A percentile compares a stretch with the other conserved stretches of the same genome.
These are phyloP conservation scores for Nepenthes alata DNA, from an alignment of 179 eudicot genomes.

Conservation along the genomic window DNA sequence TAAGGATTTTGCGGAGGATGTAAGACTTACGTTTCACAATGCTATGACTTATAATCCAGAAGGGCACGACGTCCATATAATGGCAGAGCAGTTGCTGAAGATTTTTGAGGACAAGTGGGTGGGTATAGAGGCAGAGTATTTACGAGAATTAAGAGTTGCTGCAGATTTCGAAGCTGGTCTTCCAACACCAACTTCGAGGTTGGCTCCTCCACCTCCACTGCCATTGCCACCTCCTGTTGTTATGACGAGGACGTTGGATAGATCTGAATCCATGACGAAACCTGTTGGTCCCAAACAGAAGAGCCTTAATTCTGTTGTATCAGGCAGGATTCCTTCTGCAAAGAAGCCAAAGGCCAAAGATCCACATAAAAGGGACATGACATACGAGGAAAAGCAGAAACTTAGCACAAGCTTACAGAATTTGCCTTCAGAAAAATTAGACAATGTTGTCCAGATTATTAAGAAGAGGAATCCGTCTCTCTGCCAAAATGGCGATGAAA, in stretches of 20 bases:
- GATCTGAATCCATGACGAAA: slow-evolving; percentile 30
- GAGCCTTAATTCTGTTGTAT: slow-evolving; percentile 9
- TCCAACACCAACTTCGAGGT: slow-evolving; percentile 26
- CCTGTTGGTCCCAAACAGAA: slow-evolving; percentile 20
- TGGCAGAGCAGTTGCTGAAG: slow-evolving; percentile 28
- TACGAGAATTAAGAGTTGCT: slow-evolving; percentile 13
- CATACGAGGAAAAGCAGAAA: slow-evolving; percentile 35
- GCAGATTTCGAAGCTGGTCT: slow-evolving; percentile 16
- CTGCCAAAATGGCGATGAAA: slow-evolving; percentile 40
- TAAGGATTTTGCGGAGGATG: slow-evolving; percentile 41
- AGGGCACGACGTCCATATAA: slow-evolving; percentile 33
- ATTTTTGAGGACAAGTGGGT: slow-evolving; percentile 39
- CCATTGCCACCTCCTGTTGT: slow-evolving; percentile 18
- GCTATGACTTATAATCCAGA: slow-evolving; percentile 37
- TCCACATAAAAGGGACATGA: slow-evolving; percentile 38
- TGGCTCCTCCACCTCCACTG: slow-evolving; percentile 20
- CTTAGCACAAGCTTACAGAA: slow-evolving; percentile 34
- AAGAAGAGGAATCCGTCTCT: slow-evolving; percentile 36
- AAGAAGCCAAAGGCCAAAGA: slow-evolving; percentile 43
- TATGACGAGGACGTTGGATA: slow-evolving; percentile 19
- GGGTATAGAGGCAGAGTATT: slow-evolving; percentile 24
- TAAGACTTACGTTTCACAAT: slow-evolving; percentile 37
- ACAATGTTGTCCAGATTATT: slow-evolving; percentile 35
- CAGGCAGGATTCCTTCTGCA: slow-evolving; percentile 29
- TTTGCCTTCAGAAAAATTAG: slow-evolving; percentile 40